Evolutionary conservation across 106 monocot genomes (phyloP).

Genomic region (Dactylorhiza incarnata): DNA sequence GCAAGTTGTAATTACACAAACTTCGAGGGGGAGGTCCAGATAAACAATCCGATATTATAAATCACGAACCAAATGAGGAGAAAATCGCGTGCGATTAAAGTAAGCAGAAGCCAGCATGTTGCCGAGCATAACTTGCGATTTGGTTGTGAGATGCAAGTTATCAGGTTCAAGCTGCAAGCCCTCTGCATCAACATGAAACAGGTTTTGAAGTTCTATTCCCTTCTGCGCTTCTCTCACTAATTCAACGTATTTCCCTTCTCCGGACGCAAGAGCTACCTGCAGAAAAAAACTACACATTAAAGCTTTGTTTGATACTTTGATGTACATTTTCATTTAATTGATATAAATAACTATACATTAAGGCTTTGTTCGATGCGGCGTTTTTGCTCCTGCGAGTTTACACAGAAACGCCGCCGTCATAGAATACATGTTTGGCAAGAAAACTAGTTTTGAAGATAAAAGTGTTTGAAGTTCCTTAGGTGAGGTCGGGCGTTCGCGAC

Average conservation of each 20-base stretch:
- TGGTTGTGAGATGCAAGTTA: slow-evolving; percentile 46
- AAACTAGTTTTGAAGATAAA: no score
- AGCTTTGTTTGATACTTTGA: no score
- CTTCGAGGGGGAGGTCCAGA: no score
- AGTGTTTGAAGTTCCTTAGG: no score
- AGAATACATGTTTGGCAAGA: no score
- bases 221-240: slow-evolving; percentile 43
- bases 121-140: slow-evolving; percentile 54
- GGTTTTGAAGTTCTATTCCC: slow-evolving; percentile 23
- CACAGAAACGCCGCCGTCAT: no score
- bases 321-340: no score
- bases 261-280: slow-evolving; percentile 62
- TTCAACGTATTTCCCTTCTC: slow-evolving; percentile 24
- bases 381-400: no score
- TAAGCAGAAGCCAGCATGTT: slow-evolving; percentile 43
- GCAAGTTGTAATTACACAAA: no score
- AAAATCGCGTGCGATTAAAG: slow-evolving; percentile 5
- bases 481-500: no score
- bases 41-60: no score
- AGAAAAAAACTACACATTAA: background rate
- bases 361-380: no score
- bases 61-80: background rate
- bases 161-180: slow-evolving; percentile 38
- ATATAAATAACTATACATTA: background rate
- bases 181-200: slow-evolving; percentile 39